Base-by-base conservation (phyloP, 176 grass and related monocot genomes). In the Carex parvula region DNA sequence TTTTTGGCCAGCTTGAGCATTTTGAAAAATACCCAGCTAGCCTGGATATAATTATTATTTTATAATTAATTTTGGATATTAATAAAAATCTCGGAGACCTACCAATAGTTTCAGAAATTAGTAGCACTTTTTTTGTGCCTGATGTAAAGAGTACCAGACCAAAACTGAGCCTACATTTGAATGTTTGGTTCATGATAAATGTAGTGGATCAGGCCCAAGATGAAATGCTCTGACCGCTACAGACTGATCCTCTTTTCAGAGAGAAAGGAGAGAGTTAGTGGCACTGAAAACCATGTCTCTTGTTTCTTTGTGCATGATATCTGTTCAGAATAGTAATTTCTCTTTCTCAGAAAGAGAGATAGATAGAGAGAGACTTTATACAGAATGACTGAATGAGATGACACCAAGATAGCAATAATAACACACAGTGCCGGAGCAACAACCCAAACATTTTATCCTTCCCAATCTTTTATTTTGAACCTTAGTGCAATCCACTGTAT, bases 271-370 rank as follows among this genome's bases (percentile, higher is more conserved):
- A 70, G 37, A 75, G 29, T 74, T 84, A 65, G 86, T 5, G 61
- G 91, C 91, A 70, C 91, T 87, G 91, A 93, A 93, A 87, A 87
- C 88, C 77, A 93, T 82, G 86, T 69, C 55, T 77, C 16, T 84
- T 90, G 84, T 84, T 83, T 79, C 90, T 68, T 71, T 78, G 86
- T 79, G 68, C 75, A 84, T 84, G 20, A 52, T 58, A 22, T 81
- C 61, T 86, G 26, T 78, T 75, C 84, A 90, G 85, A 11, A 81
- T 91, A 84, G 86, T 91, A 86, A 81, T 78, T 68, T 82, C 57
- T 63, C 68, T 46, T 50, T 12, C 75, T 81, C 10, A 13, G 33
- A 44, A 33, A 81, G 26, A 72, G 35, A 64, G 52, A 82, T 60
- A 35, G 4, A 35, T 0, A 24, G 78, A 21, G 14, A 9, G 59